Conservation (phyloP, 805 yeast species). For the Wickerhamomyces xylosicus region DNA sequence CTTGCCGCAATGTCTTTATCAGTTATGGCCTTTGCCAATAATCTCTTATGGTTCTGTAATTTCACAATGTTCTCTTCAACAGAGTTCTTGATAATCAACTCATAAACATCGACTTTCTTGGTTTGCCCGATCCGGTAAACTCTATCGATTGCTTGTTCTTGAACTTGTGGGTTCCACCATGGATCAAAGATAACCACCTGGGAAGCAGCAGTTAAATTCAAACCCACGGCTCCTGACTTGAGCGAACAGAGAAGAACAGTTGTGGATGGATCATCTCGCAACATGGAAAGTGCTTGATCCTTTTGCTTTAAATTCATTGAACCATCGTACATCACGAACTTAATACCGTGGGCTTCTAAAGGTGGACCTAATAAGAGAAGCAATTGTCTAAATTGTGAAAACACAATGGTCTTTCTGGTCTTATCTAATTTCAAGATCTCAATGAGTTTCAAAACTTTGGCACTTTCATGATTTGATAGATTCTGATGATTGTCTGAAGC, state of each 20-base stretch:
- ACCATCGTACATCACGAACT: slow-evolving; percentile 27
- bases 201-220: slow-evolving; percentile 90
- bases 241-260: slow-evolving; percentile 81
- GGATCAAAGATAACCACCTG: slow-evolving; percentile 93
- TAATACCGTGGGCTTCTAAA: slow-evolving; percentile 21
- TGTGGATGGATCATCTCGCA: slow-evolving; percentile 53
- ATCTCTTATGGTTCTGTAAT: slow-evolving; percentile 92
- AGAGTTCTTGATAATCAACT: slow-evolving; percentile 89
- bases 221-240: slow-evolving; percentile 93
- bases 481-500: slow-evolving; percentile 9
- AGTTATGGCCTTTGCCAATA: no score
- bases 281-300: slow-evolving; percentile 17
- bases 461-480: no score
- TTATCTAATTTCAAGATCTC: slow-evolving; percentile 23
- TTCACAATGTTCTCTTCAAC: slow-evolving; percentile 96
- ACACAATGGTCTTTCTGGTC: slow-evolving; percentile 31
- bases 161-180: slow-evolving; percentile 98
- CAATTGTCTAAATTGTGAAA: slow-evolving; percentile 32
- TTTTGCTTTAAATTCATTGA: slow-evolving; percentile 21
- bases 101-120: slow-evolving; percentile 79
- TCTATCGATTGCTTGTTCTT: slow-evolving; percentile 90
- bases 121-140: slow-evolving; percentile 98
- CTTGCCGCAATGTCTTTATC: no score
- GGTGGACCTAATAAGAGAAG: slow-evolving; percentile 21
- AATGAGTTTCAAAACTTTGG: slow-evolving; percentile 27